Percentiles rank a stretch among this genome's conserved stretches.
These are phyloP conservation scores for Fusarium torreyae DNA, from an alignment of 2,329 filamentous ascomycete species.

Conservation along the genomic window DNA sequence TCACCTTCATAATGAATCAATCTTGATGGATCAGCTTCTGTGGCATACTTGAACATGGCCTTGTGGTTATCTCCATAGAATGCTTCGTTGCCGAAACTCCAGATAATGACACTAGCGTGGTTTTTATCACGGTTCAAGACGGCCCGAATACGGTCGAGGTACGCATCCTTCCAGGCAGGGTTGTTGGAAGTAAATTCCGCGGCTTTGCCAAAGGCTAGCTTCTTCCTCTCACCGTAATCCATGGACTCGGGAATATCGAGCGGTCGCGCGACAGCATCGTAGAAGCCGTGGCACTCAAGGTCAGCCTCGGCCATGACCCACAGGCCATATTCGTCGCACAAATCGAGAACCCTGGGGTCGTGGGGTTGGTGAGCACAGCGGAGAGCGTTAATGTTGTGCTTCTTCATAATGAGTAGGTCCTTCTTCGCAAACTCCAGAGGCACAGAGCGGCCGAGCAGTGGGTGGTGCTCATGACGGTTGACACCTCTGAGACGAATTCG, in stretches of 20 bases:
- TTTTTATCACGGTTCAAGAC: constrained; percentile 79
- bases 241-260: constrained; percentile 68
- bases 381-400: constrained; percentile 79
- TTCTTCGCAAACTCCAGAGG: constrained; percentile 72
- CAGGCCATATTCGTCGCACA: constrained; percentile 76
- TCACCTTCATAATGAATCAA: constrained; percentile 79
- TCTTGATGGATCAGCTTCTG: constrained; percentile 69
- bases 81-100: constrained; percentile 81
- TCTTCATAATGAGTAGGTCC: constrained; percentile 78
- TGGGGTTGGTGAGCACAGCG: constrained; percentile 79
- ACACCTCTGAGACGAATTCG: constrained; percentile 74
- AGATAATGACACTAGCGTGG: constrained; percentile 78
- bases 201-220: constrained; percentile 67
- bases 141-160: constrained; percentile 76
- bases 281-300: constrained; percentile 69
- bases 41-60: constrained; percentile 77
- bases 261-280: constrained; percentile 64
- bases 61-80: constrained; percentile 79
- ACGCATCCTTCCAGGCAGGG: constrained; percentile 72
- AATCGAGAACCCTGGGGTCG: constrained; percentile 71
- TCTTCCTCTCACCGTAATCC: constrained; percentile 73
- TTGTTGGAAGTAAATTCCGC: constrained; percentile 74
- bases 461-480: constrained; percentile 78
- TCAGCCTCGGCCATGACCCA: constrained; percentile 71
- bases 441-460: constrained; percentile 73